Evolutionary conservation across 2,329 filamentous ascomycete species (phyloP), one percentile per base, ranked within the genome.

Genomic region (Aspergillus vadensis): DNA sequence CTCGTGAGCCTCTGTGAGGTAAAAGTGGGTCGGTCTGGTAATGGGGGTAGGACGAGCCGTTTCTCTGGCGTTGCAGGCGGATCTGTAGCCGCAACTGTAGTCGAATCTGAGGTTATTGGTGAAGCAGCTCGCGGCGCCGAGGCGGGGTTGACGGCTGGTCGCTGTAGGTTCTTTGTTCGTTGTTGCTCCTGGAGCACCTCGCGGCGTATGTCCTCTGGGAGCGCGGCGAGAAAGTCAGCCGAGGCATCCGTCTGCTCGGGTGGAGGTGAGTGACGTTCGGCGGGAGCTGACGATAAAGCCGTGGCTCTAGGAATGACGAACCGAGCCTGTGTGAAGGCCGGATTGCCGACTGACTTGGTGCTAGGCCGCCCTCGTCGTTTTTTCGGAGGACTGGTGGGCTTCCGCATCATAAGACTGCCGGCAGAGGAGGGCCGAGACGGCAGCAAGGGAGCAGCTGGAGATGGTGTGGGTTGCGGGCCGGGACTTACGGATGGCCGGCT

Each of bases 141-240:
- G 3, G 73, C 74, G 17, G 83, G 61, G 54, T 78, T 79, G n/a
- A 87, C 74, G 0, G 80, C 82, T 1, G 83, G 79, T 17, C 78
- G 81, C 39, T 86, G 83, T 10, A 86, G 85, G 19, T 89, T 79
- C n/a, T 82, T 85, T 19, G 79, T 76, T 19, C 84, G 84, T 36
- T 82, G 83, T 70, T 93, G 88, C 68, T 96, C 91, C 19, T 86
- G 87, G 2, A 97, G 76, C 6, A 98, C 83, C 75, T 98, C 93
- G 15, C 79, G 81, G 12, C 91, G 86, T 50, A 96, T 85, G 50
- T 96, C 91, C 65, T 90, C 88, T 0, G 94, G 94, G 0, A 98
- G 81, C 15, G 92, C 92, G 1, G 89, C 86, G 2, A 98, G 86
- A 69, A 97, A 93, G 0, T 88, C 87, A 0, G 85, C 80, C 60